Evolutionary conservation across 1,284 basidiomycete species (phyloP).

Genomic region (Termitomyces sp.): DNA sequence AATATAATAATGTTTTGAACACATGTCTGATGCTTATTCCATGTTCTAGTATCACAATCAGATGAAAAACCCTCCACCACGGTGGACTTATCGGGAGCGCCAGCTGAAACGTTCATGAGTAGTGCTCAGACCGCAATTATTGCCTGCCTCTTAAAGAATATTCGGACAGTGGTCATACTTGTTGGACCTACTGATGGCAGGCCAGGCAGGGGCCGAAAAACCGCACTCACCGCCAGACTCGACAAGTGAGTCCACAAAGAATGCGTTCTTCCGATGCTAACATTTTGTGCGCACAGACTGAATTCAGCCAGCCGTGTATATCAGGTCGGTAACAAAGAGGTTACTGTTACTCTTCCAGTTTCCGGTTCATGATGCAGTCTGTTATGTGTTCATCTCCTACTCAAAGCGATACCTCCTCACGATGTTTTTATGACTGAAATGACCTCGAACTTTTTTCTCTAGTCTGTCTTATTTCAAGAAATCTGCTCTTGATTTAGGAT

Average conservation of each 20-base stretch:
- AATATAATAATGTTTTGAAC: too few relatives aligned
- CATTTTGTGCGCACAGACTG: neutral
- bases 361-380: neutral
- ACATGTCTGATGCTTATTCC: neutral
- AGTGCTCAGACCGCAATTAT: neutral
- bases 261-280: neutral
- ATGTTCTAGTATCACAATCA: neutral
- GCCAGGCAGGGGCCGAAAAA: slow-evolving; percentile 2
- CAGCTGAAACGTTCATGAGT: neutral
- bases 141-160: neutral
- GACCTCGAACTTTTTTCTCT: neutral
- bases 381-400: neutral
- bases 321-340: neutral
- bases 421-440: slow-evolving; percentile 3
- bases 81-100: neutral
- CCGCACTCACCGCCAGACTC: neutral
- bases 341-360: neutral
- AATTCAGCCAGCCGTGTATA: neutral
- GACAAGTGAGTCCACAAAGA: slow-evolving; percentile 4
- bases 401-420: slow-evolving; percentile 4
- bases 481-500: too few relatives aligned
- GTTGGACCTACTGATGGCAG: neutral
- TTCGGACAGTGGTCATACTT: neutral
- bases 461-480: too few relatives aligned
- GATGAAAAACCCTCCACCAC: too few relatives aligned